Conservation (phyloP, 768 basidiomycete genomes). For the Tephrocybe rancida region DNA sequence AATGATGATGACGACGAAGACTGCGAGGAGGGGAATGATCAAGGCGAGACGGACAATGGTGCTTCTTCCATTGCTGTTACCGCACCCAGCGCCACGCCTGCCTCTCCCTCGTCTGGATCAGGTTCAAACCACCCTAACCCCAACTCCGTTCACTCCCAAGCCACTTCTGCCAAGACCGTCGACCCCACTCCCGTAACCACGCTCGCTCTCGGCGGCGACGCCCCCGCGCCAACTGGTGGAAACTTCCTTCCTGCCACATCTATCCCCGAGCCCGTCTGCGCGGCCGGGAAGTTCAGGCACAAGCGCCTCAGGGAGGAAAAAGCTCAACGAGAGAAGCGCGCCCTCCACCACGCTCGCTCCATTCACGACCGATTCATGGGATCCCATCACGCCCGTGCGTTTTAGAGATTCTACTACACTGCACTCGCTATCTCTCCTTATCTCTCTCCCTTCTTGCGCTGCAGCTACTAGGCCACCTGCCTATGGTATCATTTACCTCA, state of each 20-base stretch:
- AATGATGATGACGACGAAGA: conserved; percentile 5
- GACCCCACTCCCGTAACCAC: conserved; percentile 4
- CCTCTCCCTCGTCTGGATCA: conserved; percentile 1
- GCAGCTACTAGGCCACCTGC: not conserved
- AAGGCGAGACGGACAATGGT: not conserved
- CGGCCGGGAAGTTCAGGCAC: conserved; percentile 19
- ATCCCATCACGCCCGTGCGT: conserved; percentile 9
- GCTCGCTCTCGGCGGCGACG: not conserved
- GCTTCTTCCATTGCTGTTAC: not conserved
- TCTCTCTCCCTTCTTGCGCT: not conserved
- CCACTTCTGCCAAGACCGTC: not conserved
- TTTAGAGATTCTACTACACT: conserved; percentile 2
- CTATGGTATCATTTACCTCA: not conserved
- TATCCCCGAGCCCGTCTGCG: conserved; percentile 4
- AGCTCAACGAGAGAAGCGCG: conserved; percentile 10
- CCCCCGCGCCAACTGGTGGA: conserved; percentile 1
- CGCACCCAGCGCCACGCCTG: not conserved
- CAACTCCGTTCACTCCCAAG: not conserved
- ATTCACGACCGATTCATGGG: conserved; percentile 15
- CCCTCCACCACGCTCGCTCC: conserved; percentile 13
- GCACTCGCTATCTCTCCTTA: not conserved
- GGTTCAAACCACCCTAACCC: not conserved
- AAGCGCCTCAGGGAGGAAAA: conserved; percentile 13
- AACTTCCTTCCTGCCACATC: not conserved
- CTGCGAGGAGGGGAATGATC: conserved; percentile 7